A percentile compares a stretch with the other conserved stretches of the same genome.
Evolutionary conservation across 2,329 filamentous ascomycete genomes (phyloP).

Genomic region (Phyllosticta paracitricarpa): DNA sequence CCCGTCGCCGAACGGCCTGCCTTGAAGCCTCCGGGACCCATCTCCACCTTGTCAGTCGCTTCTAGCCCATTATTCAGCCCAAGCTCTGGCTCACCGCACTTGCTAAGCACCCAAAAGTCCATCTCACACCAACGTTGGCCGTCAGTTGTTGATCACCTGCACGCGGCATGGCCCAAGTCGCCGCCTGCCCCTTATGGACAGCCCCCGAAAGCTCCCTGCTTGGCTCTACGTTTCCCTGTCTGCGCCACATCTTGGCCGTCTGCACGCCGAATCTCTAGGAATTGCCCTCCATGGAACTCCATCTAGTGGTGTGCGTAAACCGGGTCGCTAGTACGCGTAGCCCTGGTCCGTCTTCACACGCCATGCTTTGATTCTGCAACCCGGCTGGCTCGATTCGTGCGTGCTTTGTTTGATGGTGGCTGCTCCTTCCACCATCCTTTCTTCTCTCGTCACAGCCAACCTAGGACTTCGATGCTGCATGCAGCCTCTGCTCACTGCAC

Average conservation of each 20-base stretch:
- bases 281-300: background rate
- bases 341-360: slow-evolving; percentile 1
- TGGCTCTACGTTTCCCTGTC: background rate
- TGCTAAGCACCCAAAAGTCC: slow-evolving; percentile 8
- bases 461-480: background rate
- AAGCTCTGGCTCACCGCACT: background rate
- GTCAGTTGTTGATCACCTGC: background rate
- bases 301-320: background rate
- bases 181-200: slow-evolving; percentile 2
- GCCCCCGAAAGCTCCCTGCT: background rate
- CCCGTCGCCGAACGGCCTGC: background rate
- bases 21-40: background rate
- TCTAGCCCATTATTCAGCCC: background rate
- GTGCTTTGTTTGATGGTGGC: slow-evolving; percentile 1
- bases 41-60: background rate
- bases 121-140: slow-evolving; percentile 1
- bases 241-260: background rate
- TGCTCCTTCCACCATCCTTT: slow-evolving; percentile 4
- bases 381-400: background rate
- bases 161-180: background rate
- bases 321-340: background rate
- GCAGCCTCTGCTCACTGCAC: background rate
- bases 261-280: background rate
- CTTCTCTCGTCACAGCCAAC: background rate
- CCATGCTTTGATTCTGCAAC: background rate